Percentiles rank a stretch among this genome's conserved stretches.
Conservation (phyloP, 2,329 filamentous ascomycete genomes). For the Incumbomyces delicatus region DNA sequence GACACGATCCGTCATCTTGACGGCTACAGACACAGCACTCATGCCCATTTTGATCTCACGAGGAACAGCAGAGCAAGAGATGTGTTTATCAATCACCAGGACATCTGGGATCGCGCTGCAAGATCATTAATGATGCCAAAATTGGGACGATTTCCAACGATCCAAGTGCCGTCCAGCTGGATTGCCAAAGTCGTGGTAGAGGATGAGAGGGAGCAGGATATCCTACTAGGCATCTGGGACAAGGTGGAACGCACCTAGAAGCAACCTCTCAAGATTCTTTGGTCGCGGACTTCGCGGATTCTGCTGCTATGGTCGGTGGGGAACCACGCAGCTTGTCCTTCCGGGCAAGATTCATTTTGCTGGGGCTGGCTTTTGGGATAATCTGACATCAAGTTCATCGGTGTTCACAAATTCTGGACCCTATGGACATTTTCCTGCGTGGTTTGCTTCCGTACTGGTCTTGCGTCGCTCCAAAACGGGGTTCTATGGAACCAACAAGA, state of each 20-base stretch:
- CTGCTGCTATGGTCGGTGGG: too few species aligned
- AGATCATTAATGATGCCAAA: conserved; percentile 5
- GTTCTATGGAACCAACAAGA: too few species aligned
- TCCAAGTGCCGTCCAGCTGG: not conserved
- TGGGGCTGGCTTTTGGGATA: too few species aligned
- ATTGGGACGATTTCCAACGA: not conserved
- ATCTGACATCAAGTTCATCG: too few species aligned
- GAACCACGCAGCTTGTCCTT: too few species aligned
- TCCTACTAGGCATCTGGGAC: not conserved
- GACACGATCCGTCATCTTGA: conserved; percentile 4
- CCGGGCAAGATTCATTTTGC: too few species aligned
- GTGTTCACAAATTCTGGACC: too few species aligned
- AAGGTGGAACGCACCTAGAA: not conserved
- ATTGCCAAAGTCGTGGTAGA: not conserved
- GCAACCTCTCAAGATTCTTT: too few species aligned
- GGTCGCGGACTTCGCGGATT: too few species aligned
- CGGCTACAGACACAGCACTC: not conserved
- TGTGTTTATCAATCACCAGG: conserved; percentile 6
- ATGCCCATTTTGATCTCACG: not conserved
- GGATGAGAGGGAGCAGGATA: not conserved
- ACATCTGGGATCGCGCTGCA: conserved; percentile 6
- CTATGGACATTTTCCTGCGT: too few species aligned
- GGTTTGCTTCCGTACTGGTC: too few species aligned
- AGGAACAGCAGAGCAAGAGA: conserved; percentile 4
- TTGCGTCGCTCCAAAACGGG: too few species aligned